Percentiles rank a stretch among this genome's conserved stretches.
Conservation (phyloP, 495 filamentous ascomycete genomes). For the Lasiosphaeria hispida region DNA sequence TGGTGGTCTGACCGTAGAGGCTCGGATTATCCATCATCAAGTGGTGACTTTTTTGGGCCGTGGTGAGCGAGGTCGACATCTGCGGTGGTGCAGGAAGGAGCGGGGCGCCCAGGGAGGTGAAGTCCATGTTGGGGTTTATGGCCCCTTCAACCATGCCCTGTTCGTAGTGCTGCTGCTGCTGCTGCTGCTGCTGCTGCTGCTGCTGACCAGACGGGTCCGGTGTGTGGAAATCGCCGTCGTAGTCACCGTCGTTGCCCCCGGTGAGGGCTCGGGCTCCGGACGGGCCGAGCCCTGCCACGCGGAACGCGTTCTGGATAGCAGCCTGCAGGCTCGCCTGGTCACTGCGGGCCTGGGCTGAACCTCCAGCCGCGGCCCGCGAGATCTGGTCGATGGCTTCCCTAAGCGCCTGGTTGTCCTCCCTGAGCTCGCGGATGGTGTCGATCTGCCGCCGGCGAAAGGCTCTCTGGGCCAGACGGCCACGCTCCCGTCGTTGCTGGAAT, state of each 20-base stretch:
- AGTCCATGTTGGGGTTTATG: background rate
- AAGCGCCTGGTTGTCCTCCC: constrained; percentile 14
- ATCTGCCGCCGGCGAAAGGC: constrained; percentile 18
- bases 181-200: background rate
- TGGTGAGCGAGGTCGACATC: background rate
- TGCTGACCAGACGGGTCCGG: background rate
- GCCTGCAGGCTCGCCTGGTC: background rate
- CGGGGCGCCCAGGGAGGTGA: background rate
- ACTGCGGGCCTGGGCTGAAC: background rate
- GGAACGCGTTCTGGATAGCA: constrained; percentile 10
- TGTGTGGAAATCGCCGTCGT: background rate
- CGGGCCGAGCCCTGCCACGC: constrained; percentile 5
- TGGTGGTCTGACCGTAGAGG: too few relatives aligned
- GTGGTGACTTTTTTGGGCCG: too few relatives aligned
- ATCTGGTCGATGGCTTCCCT: constrained; percentile 12
- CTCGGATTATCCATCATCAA: too few relatives aligned
- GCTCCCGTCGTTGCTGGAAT: constrained; percentile 12
- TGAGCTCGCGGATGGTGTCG: constrained; percentile 17
- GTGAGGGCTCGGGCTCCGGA: background rate
- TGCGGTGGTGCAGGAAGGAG: background rate
- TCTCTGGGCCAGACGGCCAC: constrained; percentile 16
- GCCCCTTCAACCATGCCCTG: background rate
- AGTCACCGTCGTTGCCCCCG: background rate
- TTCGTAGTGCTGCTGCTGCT: background rate
- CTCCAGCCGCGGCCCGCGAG: background rate